These are phyloP conservation scores for Nasturtium officinale DNA, from an alignment of 345 rosid genomes.

Conservation along the genomic window DNA sequence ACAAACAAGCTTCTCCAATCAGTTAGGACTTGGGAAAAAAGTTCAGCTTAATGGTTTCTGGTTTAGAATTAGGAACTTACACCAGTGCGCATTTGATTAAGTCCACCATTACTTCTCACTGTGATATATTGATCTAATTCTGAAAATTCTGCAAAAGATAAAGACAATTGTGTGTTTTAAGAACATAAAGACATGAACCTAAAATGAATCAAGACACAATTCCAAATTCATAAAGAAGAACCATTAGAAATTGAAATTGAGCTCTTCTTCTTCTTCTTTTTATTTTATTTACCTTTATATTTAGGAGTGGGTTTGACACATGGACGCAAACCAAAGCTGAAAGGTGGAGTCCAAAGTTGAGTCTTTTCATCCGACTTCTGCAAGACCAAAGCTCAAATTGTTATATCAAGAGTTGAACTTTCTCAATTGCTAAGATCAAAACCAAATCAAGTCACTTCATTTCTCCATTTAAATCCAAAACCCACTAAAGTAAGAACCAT, in stretches of 20 bases:
- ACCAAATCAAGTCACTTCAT: slow-evolving; percentile 26
- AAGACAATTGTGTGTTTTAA: slow-evolving; percentile 7
- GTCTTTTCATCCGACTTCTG: slow-evolving; percentile 46
- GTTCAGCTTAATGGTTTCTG: not conserved
- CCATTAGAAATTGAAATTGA: not conserved
- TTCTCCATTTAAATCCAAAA: slow-evolving; percentile 22
- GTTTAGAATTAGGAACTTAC: slow-evolving; percentile 58
- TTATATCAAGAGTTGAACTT: slow-evolving; percentile 3
- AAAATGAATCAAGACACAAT: not conserved
- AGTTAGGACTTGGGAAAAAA: not conserved
- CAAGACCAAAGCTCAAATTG: slow-evolving; percentile 29
- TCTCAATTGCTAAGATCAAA: not conserved
- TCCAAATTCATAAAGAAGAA: slow-evolving; percentile 9
- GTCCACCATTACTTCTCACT: slow-evolving; percentile 91
- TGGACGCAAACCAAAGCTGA: slow-evolving; percentile 64
- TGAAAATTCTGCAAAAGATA: slow-evolving; percentile 51
- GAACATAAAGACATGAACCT: not conserved
- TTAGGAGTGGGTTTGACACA: slow-evolving; percentile 65
- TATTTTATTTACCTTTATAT: slow-evolving; percentile 55
- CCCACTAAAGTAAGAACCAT: slow-evolving; percentile 1
- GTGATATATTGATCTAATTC: slow-evolving; percentile 65
- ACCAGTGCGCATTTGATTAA: slow-evolving; percentile 98
- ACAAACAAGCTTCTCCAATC: slow-evolving; percentile 18
- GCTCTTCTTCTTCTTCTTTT: not conserved
- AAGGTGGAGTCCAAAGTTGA: slow-evolving; percentile 69